Evolutionary conservation across 257 asterid species (phyloP), one percentile per base, ranked within the genome.

Genomic region (Solanum habrochaites): DNA sequence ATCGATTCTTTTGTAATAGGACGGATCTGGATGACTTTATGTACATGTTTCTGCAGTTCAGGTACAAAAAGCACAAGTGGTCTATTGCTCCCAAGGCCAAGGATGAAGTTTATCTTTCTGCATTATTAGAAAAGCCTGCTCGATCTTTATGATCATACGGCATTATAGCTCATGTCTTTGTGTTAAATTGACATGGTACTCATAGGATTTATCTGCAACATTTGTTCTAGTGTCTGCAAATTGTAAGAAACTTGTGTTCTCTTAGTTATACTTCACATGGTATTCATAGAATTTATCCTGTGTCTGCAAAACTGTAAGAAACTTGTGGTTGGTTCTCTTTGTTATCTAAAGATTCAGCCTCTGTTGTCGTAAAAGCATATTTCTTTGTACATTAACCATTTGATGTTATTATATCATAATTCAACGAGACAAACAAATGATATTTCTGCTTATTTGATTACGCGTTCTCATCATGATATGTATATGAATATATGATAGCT

Each of bases 31-130:
- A 94, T 91, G 96, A 94, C 5, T 96, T 89, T 62, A 93, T 94
- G 98, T 96, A 93, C 88, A 94, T 96, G 98, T 93, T 95, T 86
- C 89, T 96, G 93, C 98, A 95, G 90, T 96, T 96, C 87, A 93
- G 98, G 93, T 95, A 96, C 88, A 95, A 90, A 82, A 96, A 96
- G 66, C 99, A 96, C 40, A 94, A 87, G 90, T 96, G 98, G 99
- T 91, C 87, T 27, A 89, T 95, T 88, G 92, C 98, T 86, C 93
- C 96, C 1, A 96, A 96, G 88, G 94, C 97, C 31, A 92, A 91
- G 88, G 96, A 94, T 88, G 95, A 95, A 91, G 98, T 95, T 12
- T 96, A 73, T 56, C 95, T 96, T 7, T 96, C 98, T 64, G 99
- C 98, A 78, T 88, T 96, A 92, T 89, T 96, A 5, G 98, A 96